Evolutionary conservation across 2,329 filamentous ascomycete species (phyloP), one percentile per base, ranked within the genome.

Genomic region (Zasmidium angulare): DNA sequence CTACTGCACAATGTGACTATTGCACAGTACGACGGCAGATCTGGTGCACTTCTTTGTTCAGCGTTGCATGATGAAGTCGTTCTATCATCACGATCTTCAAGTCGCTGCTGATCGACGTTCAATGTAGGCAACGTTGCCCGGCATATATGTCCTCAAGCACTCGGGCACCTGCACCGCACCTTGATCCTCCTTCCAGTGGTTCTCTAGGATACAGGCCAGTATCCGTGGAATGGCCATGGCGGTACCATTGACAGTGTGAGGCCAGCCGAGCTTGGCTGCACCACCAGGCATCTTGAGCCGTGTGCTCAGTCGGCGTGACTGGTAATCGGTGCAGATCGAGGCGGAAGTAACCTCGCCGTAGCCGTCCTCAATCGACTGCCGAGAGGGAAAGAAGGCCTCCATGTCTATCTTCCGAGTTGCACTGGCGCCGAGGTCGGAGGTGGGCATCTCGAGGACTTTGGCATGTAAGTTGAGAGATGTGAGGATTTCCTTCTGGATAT

Each of bases 271-370:
- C 71, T 83, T 85, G 36, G 36, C 36, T n/a, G 78, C 69, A 78
- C 78, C 62, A 73, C 67, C 54, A 43, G 53, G 62, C 46, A 76
- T 77, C 63, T 87, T 86, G 49, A 90, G 79, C 46, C 89, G 84
- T 14, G 95, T 97, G 24, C 86, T 88, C 36, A 99, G 80, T 17
- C 95, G 84, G 24, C 95, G 83, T 23, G 85, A 89, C 79, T 99
- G 95, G 77, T 98, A 99, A 75, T 99, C 95, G 1, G 91, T 95
- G 77, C 95, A 99, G 68, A 93, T 88, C 63, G 90, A 96, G 0
- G 91, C 87, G 47, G 89, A 93, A 0, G 93, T 96, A 54, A 99
- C 88, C 77, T 99, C 95, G 50, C 95, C 95, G 89, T 93, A 99
- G 26, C 91, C 92, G 11, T 84, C 81, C 66, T 88, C 83, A 56